phyloP scores from a whole-genome alignment of 352 stramenopile species.

The Albugo candida region DNA sequence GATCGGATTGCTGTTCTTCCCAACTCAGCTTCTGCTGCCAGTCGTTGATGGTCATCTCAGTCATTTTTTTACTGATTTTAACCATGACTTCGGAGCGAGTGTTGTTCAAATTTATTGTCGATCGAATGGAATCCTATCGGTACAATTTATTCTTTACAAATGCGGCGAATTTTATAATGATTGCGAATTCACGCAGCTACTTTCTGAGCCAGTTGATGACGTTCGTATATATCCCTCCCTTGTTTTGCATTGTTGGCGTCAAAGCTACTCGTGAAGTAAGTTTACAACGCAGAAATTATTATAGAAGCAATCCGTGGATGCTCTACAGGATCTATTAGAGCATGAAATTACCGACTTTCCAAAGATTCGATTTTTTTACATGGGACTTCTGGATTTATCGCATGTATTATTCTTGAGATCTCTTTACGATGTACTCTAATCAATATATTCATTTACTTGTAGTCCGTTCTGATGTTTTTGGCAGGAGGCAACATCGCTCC shows the following conservation, averaged over 20 bases:
- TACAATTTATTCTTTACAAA: conserved; percentile 7
- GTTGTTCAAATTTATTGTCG: conserved; percentile 77
- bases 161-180: background rate
- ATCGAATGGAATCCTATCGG: conserved; percentile 80
- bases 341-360: conserved; percentile 72
- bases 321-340: conserved; percentile 56
- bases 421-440: background rate
- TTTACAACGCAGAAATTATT: background rate
- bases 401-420: conserved; percentile 21
- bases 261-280: conserved; percentile 54
- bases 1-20: background rate
- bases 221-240: conserved; percentile 72
- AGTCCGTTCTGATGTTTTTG: conserved; percentile 75
- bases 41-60: conserved; percentile 55
- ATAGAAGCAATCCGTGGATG: background rate
- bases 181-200: conserved; percentile 21
- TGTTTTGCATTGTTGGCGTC: conserved; percentile 77
- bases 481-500: conserved; percentile 60
- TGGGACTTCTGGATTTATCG: conserved; percentile 63
- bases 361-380: conserved; percentile 75
- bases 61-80: conserved; percentile 51
- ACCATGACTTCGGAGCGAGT: conserved; percentile 67
- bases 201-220: conserved; percentile 77
- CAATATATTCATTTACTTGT: background rate
- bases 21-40: conserved; percentile 8